Conservation (phyloP, 2,329 filamentous ascomycete species). For the Apiospora phragmitis region DNA sequence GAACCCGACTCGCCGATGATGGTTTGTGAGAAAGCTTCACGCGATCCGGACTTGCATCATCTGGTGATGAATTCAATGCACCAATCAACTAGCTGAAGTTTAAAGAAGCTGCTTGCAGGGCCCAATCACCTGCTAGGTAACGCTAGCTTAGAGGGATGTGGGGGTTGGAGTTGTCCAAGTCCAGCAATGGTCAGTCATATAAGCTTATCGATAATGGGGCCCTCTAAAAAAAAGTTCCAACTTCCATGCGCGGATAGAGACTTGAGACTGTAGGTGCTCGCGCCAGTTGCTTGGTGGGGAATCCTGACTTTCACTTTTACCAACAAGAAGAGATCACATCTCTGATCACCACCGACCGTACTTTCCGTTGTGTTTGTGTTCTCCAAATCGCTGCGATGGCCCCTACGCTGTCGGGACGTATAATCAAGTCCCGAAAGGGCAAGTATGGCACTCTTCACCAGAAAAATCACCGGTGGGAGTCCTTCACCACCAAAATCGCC, state of each 20-base stretch:
- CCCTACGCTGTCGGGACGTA: slow-evolving; percentile 63
- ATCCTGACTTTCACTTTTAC: background rate
- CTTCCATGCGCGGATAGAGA: background rate
- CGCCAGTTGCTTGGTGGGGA: slow-evolving; percentile 7
- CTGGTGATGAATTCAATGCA: background rate
- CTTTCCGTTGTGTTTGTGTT: background rate
- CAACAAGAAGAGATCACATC: background rate
- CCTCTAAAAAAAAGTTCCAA: slow-evolving; percentile 2
- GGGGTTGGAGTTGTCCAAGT: background rate
- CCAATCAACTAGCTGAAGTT: background rate
- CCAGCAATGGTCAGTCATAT: background rate
- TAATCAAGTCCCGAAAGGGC: slow-evolving; percentile 68
- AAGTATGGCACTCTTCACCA: slow-evolving; percentile 73
- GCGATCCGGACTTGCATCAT: background rate
- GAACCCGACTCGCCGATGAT: background rate
- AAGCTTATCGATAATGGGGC: slow-evolving; percentile 6
- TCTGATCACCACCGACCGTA: background rate
- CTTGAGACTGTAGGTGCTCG: background rate
- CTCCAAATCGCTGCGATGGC: slow-evolving; percentile 54
- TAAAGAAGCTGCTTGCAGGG: background rate
- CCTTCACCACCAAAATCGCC: slow-evolving; percentile 85
- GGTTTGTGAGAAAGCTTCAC: background rate
- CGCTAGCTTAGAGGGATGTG: background rate
- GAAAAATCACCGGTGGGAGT: slow-evolving; percentile 87
- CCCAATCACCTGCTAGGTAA: background rate